These are phyloP conservation scores for Ulota crispa DNA, from an alignment of 225 moss, liverwort and hornwort species.

Conservation along the genomic window DNA sequence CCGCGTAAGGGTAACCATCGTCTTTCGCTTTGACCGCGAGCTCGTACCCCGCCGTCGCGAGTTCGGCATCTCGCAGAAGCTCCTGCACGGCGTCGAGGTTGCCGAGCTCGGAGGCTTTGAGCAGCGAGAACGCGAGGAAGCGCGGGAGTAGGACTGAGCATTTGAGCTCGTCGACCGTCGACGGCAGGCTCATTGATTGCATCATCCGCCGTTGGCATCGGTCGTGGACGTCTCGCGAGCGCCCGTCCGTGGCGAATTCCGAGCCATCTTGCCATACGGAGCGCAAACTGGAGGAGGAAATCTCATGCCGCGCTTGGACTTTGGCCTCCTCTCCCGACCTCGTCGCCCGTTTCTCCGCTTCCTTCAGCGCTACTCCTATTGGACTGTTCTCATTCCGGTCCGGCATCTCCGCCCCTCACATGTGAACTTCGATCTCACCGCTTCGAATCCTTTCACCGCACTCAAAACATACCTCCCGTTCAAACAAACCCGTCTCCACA, in stretches of 20 bases:
- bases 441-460: background rate
- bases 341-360: constrained; percentile 29
- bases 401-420: constrained; percentile 28
- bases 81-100: constrained; percentile 30
- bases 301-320: constrained; percentile 30
- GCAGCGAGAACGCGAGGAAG: constrained; percentile 37
- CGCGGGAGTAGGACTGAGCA: constrained; percentile 34
- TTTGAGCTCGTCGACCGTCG: constrained; percentile 26
- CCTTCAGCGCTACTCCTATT: constrained; percentile 25
- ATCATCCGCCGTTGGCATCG: constrained; percentile 19
- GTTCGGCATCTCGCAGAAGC: constrained; percentile 11
- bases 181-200: constrained; percentile 9
- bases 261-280: constrained; percentile 35
- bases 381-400: constrained; percentile 14
- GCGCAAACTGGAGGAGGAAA: constrained; percentile 20
- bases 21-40: constrained; percentile 28
- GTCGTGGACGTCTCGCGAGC: constrained; percentile 12
- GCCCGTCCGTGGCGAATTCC: constrained; percentile 3
- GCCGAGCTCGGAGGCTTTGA: constrained; percentile 36
- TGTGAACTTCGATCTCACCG: background rate
- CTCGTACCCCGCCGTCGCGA: constrained; percentile 35
- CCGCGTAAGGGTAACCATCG: constrained; percentile 26
- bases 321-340: constrained; percentile 26
- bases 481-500: too few species aligned
- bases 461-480: background rate